Evolutionary conservation across 495 filamentous ascomycete genomes (phyloP).

Genomic region (Penicillium roqueforti): DNA sequence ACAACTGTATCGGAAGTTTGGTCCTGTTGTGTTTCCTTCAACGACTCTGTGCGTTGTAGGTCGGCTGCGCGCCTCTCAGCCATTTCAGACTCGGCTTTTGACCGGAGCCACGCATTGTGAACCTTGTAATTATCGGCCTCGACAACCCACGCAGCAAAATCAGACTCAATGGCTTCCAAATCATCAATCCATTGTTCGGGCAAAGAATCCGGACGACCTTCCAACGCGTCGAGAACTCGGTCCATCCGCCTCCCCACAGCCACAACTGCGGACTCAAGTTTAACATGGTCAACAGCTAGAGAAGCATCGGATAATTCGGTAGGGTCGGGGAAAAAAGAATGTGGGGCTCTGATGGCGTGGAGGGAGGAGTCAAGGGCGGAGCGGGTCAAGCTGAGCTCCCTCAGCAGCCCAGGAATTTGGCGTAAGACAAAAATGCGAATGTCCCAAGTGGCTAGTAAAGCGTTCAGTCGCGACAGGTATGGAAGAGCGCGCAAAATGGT

Average conservation of each 20-base stretch:
- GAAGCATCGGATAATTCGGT: slow-evolving; percentile 42
- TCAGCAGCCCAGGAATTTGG: slow-evolving; percentile 63
- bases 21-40: not conserved
- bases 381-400: slow-evolving; percentile 60
- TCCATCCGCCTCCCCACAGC: slow-evolving; percentile 72
- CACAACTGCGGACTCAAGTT: slow-evolving; percentile 65
- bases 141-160: slow-evolving; percentile 76
- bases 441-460: slow-evolving; percentile 68
- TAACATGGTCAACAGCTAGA: slow-evolving; percentile 57
- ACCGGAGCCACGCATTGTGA: slow-evolving; percentile 40
- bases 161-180: slow-evolving; percentile 73
- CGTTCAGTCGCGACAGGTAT: slow-evolving; percentile 65
- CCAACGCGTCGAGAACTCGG: slow-evolving; percentile 75
- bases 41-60: not conserved
- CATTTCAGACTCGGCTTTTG: slow-evolving; percentile 10
- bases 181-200: slow-evolving; percentile 84
- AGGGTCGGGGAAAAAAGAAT: slow-evolving; percentile 15
- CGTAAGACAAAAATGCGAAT: slow-evolving; percentile 69
- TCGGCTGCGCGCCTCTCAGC: not conserved
- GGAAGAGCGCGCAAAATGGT: slow-evolving; percentile 84
- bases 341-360: slow-evolving; percentile 47
- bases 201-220: slow-evolving; percentile 75
- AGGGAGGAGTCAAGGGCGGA: slow-evolving; percentile 60
- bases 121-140: slow-evolving; percentile 45
- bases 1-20: not conserved